Percentiles rank a stretch among this genome's conserved stretches.
phyloP scores from a whole-genome alignment of 371 early-diverging fungal species.

The Chytridium lagenaria region DNA sequence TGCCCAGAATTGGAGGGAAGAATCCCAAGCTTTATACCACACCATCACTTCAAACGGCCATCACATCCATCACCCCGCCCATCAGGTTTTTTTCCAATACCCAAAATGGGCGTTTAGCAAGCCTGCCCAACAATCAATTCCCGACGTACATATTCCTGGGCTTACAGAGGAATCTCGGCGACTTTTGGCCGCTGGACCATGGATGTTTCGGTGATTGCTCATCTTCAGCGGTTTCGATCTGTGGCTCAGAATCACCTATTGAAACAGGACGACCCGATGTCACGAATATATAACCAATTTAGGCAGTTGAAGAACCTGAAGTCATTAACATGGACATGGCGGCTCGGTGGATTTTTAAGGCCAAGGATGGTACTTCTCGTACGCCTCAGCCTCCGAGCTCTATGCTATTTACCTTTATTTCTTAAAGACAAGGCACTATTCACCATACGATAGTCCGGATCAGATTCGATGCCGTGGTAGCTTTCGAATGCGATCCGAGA shows the following conservation, averaged over 20 bases:
- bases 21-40: slow-evolving; percentile 4
- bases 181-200: slow-evolving; percentile 19
- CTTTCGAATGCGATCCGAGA: slow-evolving; percentile 1
- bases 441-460: background rate
- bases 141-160: slow-evolving; percentile 13
- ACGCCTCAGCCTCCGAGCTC: slow-evolving; percentile 22
- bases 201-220: slow-evolving; percentile 7
- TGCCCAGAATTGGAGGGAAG: background rate
- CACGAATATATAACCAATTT: slow-evolving; percentile 6
- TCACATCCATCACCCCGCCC: slow-evolving; percentile 22
- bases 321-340: background rate
- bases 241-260: slow-evolving; percentile 29
- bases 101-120: slow-evolving; percentile 37
- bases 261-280: background rate
- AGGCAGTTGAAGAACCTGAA: background rate
- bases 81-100: slow-evolving; percentile 34
- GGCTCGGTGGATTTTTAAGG: background rate
- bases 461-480: background rate
- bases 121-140: background rate
- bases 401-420: slow-evolving; percentile 10
- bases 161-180: slow-evolving; percentile 17
- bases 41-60: slow-evolving; percentile 33
- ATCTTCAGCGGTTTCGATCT: slow-evolving; percentile 29
- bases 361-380: slow-evolving; percentile 7
- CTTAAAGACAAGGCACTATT: background rate